Conservation (phyloP, 2,329 filamentous ascomycete genomes). For the Paecilomyces niveus region DNA sequence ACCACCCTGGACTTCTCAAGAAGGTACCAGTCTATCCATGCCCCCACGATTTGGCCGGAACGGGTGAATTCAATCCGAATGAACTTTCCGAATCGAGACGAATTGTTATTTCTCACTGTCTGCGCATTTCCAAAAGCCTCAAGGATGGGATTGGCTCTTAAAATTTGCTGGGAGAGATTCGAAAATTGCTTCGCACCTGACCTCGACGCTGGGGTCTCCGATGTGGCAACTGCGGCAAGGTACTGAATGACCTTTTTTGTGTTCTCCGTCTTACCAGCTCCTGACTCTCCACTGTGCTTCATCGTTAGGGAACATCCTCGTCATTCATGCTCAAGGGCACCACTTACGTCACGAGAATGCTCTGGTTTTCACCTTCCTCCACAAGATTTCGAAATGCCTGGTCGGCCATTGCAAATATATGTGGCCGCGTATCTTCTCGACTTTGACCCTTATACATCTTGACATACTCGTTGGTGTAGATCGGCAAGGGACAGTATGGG, state of each 20-base stretch:
- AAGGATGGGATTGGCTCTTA: constrained; percentile 91
- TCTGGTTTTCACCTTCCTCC: constrained; percentile 92
- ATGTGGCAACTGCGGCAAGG: constrained; percentile 83
- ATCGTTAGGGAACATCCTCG: not conserved
- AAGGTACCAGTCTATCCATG: constrained; percentile 97
- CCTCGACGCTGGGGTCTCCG: constrained; percentile 60
- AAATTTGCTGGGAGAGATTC: constrained; percentile 90
- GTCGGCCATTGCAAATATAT: constrained; percentile 97
- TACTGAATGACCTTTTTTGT: constrained; percentile 99
- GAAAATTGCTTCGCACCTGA: constrained; percentile 62
- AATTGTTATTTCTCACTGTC: constrained; percentile 96
- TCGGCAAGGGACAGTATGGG: constrained; percentile 88
- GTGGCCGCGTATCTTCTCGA: constrained; percentile 89
- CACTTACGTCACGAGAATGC: constrained; percentile 79
- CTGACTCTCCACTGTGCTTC: constrained; percentile 67
- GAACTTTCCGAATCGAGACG: constrained; percentile 96
- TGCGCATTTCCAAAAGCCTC: constrained; percentile 98
- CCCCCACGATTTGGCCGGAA: constrained; percentile 82
- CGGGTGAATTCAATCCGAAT: constrained; percentile 93
- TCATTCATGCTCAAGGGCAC: not conserved
- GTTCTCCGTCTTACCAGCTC: constrained; percentile 97
- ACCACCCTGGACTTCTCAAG: constrained; percentile 98
- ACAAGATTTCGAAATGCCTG: constrained; percentile 93
- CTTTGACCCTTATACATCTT: constrained; percentile 94
- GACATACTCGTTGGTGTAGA: constrained; percentile 94